Conservation (phyloP, 768 basidiomycete species). For the Tulasnella sp. region DNA sequence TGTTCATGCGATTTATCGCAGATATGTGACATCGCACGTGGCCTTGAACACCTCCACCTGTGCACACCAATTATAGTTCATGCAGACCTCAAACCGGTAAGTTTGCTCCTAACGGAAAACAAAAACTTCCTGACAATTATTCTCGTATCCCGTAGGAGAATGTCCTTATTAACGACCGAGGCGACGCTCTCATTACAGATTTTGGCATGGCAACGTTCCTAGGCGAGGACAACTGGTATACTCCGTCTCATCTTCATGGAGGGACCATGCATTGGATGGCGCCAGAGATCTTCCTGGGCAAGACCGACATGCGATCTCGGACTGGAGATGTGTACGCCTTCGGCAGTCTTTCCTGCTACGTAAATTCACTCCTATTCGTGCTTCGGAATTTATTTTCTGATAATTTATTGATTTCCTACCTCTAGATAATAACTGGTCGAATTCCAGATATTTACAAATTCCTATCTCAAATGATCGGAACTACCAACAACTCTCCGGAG, state of each 20-base stretch:
- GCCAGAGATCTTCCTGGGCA: neutral
- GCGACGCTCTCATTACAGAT: neutral
- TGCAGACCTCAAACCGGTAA: no score
- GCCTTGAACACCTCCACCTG: no score
- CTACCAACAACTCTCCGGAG: neutral
- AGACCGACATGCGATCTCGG: neutral
- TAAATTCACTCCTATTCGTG: no score
- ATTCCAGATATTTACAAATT: neutral
- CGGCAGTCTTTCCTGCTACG: neutral
- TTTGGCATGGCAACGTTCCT: neutral
- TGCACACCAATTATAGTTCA: no score
- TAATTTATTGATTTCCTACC: neutral
- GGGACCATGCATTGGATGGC: neutral
- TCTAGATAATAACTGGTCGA: neutral
- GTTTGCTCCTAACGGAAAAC: no score
- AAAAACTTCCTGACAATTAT: no score
- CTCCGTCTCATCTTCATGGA: neutral
- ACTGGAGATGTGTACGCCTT: neutral
- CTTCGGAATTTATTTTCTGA: neutral
- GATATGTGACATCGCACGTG: no score
- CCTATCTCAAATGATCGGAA: neutral
- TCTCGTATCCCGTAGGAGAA: no score
- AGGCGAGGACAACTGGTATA: neutral
- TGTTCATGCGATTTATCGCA: no score
- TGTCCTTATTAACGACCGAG: neutral